Base-by-base conservation (phyloP, 495 filamentous ascomycete genomes). In the Margaritispora aquatica region DNA sequence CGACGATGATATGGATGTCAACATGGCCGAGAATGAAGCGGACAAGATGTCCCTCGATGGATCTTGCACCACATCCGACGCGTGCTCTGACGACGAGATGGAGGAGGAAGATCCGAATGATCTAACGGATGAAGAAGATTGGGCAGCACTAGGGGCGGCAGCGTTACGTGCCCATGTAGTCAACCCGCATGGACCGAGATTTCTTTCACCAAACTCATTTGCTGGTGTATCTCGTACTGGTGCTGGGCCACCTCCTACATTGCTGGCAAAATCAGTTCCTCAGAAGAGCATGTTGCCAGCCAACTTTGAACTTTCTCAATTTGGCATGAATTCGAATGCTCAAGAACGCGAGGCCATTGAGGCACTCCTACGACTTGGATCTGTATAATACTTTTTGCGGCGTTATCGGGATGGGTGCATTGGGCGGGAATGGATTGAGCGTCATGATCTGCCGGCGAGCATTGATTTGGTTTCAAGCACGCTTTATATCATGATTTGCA, bases 51-150 rank as follows among this genome's bases (percentile, higher is more conserved):
- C 92, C 51, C 79, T 96, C 53, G 90, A 93, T 63, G 81, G 80
- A 31, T 87, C 86, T 58, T 85, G 83, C 36, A 88, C 88, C 44
- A 87, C 86, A 51, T 89, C 85, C 29, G 87, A 88, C 62, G 83
- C 81, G n/a, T 85, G 78, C 13, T 84, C 85, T 44, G 84, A 84
- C 55, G 85, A 86, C 27, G 79, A 87, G 66, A 77, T 78, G 65
- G 78, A 81, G 78, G 73, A 73, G 61, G 78, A 82, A 64, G 82
- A 88, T 68, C 84, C 89, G 56, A 87, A 88, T 63, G 90, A 95
- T 68, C 80, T 85, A 54, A 97, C 94, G n/a, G 94, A 98, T 71
- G 91, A 96, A 63, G 94, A 98, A 71, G 93, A 98, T 74, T 96
- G 92, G 92, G 91, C 90, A 21, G 84, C 86, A 57, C 90, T 96